Evolutionary conservation across 192 early-diverging fungal species (phyloP), one percentile per base, ranked within the genome.

Genomic region (Hyaloraphidium curvatum): DNA sequence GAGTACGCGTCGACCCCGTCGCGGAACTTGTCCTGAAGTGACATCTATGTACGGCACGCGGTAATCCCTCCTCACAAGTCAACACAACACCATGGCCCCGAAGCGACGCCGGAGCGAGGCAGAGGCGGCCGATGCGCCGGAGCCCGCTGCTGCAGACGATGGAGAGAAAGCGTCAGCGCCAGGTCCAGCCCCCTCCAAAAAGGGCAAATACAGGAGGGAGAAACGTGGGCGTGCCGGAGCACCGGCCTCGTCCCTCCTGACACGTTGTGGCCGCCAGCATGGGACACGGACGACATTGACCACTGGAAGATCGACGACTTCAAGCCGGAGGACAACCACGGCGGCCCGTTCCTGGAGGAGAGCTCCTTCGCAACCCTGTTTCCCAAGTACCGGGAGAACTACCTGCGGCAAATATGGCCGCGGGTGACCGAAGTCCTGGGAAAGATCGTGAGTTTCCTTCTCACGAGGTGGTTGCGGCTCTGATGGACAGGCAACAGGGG

Each of bases 371-470:
- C 92, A 7, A 92, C 89, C 3, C 63, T 98, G 62, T 98, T 98
- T 55, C 94, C 94, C 26, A 96, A 96, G 71, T 98, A 98, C 73
- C 77, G 91, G 55, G 91, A 98, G 73, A 73, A 76, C 55, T 98
- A 96, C 59, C 62, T 98, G 53, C 78, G 72, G 53, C 86, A 94
- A 63, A 69, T 85, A 9, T 96, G 92, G 92, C 83, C 87, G 11
- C 80, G 83, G 41, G 82, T 88, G 28, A 91, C 83, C 25, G 67
- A 71, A 52, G 71, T 79, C 0, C 69, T 98, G 2, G 86, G 91
- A 9, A 79, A 76, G 65, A 66, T 74, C 30, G 81, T 81, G 67
- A 50, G 16, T 51, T 56, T 56, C 22, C 22, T n/a, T 21, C n/a
- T 4, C 39, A 11, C 19, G 22, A 53, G 29, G 29, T 29, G 5